Base-by-base conservation (phyloP, 495 filamentous ascomycete species). In the Bryoglossum gracile region DNA sequence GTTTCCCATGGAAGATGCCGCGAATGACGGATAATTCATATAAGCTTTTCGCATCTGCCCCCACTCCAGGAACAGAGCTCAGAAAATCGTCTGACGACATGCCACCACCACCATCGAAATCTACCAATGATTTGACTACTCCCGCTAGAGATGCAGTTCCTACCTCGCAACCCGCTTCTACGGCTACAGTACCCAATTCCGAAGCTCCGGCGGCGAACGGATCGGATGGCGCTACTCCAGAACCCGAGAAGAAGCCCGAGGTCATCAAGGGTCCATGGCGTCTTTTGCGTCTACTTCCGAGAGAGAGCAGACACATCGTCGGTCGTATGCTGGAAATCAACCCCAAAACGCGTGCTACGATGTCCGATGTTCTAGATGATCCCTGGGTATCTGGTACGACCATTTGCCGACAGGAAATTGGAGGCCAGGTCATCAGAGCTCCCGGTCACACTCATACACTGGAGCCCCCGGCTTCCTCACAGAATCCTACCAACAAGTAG, bases 1-100 rank as follows among this genome's bases (percentile, higher is more conserved):
- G 94, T 13, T 99, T 97, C 62, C 92, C 94, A 0, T 99, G 92
- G 92, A 99, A 99, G 69, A 81, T 89, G 26, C 92, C 92, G 16
- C 81, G 91, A 25, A 69, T 90, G 58, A 86, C 83, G 9, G 92
- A 99, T 67, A 95, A 90, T 62, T 95, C 91, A 0, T 99, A 87
- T 67, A 86, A 87, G 53, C 78, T 97, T 6, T 99, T 99, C 57
- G 81, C 89, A 17, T 76, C 91, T 8, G 72, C 82, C 11, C 87
- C 92, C 8, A 66, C 73, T 8, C 72, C 74, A 0, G 75, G 74
- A 3, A 37, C 65, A 63, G 34, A 63, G 44, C 28, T 71, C 63
- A 35, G 67, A 56, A 26, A 62, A 61, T 11, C 68, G 65, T 61
- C 71, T 13, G 50, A 51, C 11, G 41, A 26, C 8, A 22, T 34